Conservation (phyloP, 306 rosid species). For the Quillaja saponaria region DNA sequence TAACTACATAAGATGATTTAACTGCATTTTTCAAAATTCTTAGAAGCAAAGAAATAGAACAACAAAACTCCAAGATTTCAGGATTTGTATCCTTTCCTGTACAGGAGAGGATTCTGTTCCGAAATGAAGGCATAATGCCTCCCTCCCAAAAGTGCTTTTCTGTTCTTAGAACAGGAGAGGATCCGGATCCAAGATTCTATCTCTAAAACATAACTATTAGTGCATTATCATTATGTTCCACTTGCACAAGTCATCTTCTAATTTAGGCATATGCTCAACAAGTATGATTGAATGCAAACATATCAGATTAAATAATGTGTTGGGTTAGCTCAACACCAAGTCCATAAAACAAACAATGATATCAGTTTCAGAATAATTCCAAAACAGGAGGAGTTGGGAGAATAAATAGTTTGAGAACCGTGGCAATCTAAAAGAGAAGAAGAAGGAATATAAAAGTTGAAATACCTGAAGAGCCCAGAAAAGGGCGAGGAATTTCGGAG, state of each 20-base stretch:
- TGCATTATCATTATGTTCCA: neutral
- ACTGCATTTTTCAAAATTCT: constrained; percentile 1
- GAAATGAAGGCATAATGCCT: no score
- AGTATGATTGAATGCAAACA: no score
- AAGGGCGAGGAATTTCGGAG: constrained; percentile 60
- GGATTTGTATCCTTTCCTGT: no score
- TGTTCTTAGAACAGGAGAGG: no score
- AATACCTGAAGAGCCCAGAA: constrained; percentile 64
- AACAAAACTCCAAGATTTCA: neutral
- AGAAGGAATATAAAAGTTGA: neutral
- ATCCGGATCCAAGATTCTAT: neutral
- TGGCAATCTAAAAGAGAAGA: neutral
- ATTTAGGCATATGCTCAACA: no score
- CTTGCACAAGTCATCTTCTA: neutral
- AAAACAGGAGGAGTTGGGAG: neutral
- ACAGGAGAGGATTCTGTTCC: no score
- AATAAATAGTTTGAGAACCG: constrained; percentile 16
- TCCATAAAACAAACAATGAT: neutral
- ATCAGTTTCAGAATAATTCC: neutral
- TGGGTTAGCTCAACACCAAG: neutral
- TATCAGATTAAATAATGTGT: neutral
- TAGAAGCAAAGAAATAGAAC: neutral
- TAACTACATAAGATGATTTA: neutral
- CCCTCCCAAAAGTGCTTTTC: no score
- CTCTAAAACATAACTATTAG: neutral